Evolutionary conservation across 768 basidiomycete genomes (phyloP), one percentile per base, ranked within the genome.

Genomic region (Kwoniella mangroviensis): DNA sequence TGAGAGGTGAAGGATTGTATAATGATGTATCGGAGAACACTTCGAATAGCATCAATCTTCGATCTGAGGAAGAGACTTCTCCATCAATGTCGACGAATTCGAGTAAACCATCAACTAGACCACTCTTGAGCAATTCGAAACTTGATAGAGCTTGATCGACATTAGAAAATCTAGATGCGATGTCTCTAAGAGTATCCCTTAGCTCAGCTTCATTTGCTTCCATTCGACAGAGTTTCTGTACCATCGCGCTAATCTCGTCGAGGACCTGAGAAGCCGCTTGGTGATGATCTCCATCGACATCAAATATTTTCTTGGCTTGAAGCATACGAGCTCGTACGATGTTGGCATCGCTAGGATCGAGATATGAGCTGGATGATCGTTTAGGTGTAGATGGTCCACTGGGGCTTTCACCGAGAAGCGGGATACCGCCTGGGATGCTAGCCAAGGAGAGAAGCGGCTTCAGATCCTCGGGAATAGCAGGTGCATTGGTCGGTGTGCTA

Each of bases 91-190:
- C 91, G 4, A 93, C 89, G 82, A 93, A 93, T 65, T 88, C 88
- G 63, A 98, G 86, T 64, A 98, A 81, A 13, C 90, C 90, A 74
- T 95, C 94, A 2, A 98, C 91, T 4, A 97, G 88, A 2, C 96
- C 97, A 78, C 93, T 96, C 80, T 98, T 92, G 67, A 98, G 84
- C 57, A 98, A 84, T 84, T 99, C 97, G 73, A 98, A 99, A 83
- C 94, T 97, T 2, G 94, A 98, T 4, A 98, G 89, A 10, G 93
- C 79, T 64, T 81, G 75, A n/a, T 75, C 77, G 65, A 71, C 72
- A 13, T 89, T 89, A 1, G 90, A 84, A 79, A 99, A 95, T 52
- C 94, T 86, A 42, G 87, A 87, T 1, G 92, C 92, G n/a, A 99
- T 85, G 73, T 91, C 89, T 70, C 86, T 86, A 41, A 97, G 84